Conservation (phyloP, 257 asterid species). For the Oldenlandia corymbosa region DNA sequence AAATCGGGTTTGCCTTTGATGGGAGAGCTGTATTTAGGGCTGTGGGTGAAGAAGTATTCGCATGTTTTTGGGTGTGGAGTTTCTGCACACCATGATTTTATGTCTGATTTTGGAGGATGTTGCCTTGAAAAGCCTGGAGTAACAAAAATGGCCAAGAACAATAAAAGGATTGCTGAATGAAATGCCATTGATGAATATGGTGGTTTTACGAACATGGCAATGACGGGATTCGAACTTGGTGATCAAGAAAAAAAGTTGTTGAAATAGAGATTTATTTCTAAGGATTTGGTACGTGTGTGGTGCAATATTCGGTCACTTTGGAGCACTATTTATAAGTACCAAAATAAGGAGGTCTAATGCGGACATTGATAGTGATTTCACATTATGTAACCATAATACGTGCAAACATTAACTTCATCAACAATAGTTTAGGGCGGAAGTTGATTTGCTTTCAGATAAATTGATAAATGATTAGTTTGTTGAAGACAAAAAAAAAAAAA, state of each 20-base stretch:
- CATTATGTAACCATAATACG: no score
- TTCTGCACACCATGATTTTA: slow-evolving; percentile 62
- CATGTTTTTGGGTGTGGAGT: slow-evolving; percentile 74
- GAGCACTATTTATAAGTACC: background rate
- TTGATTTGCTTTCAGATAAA: no score
- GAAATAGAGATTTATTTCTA: background rate
- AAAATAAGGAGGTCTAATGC: no score
- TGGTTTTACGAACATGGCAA: slow-evolving; percentile 3
- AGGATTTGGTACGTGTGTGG: background rate
- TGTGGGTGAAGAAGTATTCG: slow-evolving; percentile 44
- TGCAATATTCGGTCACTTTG: background rate
- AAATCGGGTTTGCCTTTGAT: slow-evolving; percentile 54
- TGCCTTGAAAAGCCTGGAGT: slow-evolving; percentile 28
- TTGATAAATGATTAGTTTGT: no score
- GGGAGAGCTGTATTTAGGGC: slow-evolving; percentile 37
- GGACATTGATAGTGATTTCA: no score
- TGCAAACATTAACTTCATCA: no score
- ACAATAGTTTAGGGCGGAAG: no score
- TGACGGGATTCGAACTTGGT: background rate
- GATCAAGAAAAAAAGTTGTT: background rate
- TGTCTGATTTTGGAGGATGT: slow-evolving; percentile 12
- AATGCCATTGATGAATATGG: background rate
- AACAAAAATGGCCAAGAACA: slow-evolving; percentile 11
- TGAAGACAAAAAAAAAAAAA: no score
- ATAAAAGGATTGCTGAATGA: background rate